These are phyloP conservation scores for Hypomontagnella monticulosa DNA, from an alignment of 495 filamentous ascomycete genomes.

Conservation along the genomic window DNA sequence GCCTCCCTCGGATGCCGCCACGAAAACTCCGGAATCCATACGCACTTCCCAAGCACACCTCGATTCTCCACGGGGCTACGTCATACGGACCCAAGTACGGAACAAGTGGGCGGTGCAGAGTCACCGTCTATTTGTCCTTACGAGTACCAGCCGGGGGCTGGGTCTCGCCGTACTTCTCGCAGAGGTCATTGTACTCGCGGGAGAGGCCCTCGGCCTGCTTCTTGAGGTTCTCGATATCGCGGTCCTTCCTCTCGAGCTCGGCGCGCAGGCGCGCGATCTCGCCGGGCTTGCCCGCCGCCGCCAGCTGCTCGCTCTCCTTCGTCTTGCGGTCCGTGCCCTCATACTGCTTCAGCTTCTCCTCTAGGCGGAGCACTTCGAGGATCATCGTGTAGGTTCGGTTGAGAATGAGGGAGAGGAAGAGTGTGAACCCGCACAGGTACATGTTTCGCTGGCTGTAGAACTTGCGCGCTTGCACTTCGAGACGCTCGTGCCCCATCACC, in stretches of 20 bases:
- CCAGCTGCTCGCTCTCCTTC: constrained; percentile 79
- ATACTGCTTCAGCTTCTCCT: constrained; percentile 88
- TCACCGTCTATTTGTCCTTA: constrained; percentile 69
- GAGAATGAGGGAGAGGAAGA: constrained; percentile 98
- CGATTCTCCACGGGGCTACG: not conserved
- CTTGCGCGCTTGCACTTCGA: constrained; percentile 98
- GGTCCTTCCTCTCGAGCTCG: constrained; percentile 75
- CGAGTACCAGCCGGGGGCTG: constrained; percentile 64
- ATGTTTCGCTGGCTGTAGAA: constrained; percentile 99
- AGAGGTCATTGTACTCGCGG: constrained; percentile 82
- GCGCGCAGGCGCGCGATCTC: constrained; percentile 69
- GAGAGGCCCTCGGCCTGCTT: constrained; percentile 82
- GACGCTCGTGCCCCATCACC: constrained; percentile 87
- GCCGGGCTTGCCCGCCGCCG: constrained; percentile 72
- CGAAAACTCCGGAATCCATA: too few species aligned
- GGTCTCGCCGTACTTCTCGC: constrained; percentile 75
- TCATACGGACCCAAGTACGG: not conserved
- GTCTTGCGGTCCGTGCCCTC: constrained; percentile 78
- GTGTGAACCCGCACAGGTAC: constrained; percentile 99
- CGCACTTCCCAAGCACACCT: not conserved
- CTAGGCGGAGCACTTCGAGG: constrained; percentile 89
- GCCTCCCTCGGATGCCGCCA: not conserved
- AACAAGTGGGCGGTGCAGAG: not conserved
- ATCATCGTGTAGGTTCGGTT: constrained; percentile 99
- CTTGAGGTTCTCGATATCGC: constrained; percentile 81